Evolutionary conservation across 1,284 basidiomycete species (phyloP).

Genomic region (Papiliotrema flavescens): DNA sequence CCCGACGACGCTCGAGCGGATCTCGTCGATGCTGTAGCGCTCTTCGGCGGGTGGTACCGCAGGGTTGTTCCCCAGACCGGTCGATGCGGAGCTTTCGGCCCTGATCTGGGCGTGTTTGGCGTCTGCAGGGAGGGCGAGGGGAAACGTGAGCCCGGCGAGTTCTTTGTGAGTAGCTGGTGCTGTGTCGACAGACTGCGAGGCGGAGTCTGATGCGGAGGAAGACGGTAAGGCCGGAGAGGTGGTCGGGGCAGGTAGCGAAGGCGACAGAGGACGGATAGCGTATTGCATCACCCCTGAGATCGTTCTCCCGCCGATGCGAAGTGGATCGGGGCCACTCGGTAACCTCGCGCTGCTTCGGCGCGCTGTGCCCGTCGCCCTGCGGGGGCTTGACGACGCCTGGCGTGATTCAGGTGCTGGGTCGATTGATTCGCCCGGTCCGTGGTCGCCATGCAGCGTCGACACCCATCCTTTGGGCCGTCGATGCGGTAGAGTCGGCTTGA

Average conservation of each 20-base stretch:
- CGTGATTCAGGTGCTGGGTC: too few species aligned
- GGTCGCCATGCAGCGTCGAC: neutral
- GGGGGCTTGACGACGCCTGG: neutral
- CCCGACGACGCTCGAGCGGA: neutral
- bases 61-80: neutral
- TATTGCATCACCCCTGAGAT: conserved; percentile 6
- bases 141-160: too few species aligned
- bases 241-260: too few species aligned
- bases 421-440: too few species aligned
- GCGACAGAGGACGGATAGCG: neutral
- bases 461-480: neutral
- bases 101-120: neutral
- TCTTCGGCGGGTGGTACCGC: neutral
- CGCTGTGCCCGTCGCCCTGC: neutral
- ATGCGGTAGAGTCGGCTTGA: neutral
- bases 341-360: neutral
- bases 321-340: neutral
- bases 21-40: neutral
- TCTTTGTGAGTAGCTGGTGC: too few species aligned
- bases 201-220: too few species aligned
- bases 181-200: too few species aligned
- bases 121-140: neutral
- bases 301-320: conserved; percentile 1
- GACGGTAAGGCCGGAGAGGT: neutral
- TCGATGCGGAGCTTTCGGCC: neutral